Base-by-base conservation (phyloP, 805 yeast species). In the Candida insectorum region DNA sequence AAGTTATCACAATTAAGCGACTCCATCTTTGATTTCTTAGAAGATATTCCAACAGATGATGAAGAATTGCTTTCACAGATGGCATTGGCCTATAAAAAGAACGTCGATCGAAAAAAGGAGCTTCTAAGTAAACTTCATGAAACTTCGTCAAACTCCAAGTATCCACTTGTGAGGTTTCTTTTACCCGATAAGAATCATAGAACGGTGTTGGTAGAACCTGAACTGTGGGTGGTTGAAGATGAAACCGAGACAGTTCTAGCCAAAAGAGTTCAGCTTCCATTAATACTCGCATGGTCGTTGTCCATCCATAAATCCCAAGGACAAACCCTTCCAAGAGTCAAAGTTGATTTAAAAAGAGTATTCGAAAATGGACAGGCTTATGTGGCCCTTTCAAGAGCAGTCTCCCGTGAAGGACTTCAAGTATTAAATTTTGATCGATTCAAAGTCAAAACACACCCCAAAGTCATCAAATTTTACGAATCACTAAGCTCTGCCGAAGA, bases 241-340 rank as follows among this genome's bases (percentile, higher is more conserved):
- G 87, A 83, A 32, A 61, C 69, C 16, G 86, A 82, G 14, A 67
- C 67, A 6, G 75, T 81, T 0, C 45, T 86, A 10, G 95, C 85
- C 1, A 69, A 82, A 2, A 68, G 97, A 47, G 66, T 70, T 0
- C 98, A 93, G 51, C 46, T 93, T 2, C 98, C 98, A 0, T 61
- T 93, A 33, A 79, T 91, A 47, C 63, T 89, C n/a, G 95, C 98
- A 0, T 93, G 97, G 97, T 88, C 98, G 0, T 59, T 93, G 27
- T 88, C 97, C 0, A 89, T 93, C 28, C 98, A 93, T 54, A 91
- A 93, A 60, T 80, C 97, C 0, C 98, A 91, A 56, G 98, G 98
- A 1, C 97, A 93, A 55, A 89, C 97, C 1, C 40, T 55, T 26
- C 55, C 52, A 1, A 88, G 58, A 95, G 98, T 9, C 89, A 91